Conservation (phyloP, 2,329 filamentous ascomycete genomes). For the Xylogone sp. region DNA sequence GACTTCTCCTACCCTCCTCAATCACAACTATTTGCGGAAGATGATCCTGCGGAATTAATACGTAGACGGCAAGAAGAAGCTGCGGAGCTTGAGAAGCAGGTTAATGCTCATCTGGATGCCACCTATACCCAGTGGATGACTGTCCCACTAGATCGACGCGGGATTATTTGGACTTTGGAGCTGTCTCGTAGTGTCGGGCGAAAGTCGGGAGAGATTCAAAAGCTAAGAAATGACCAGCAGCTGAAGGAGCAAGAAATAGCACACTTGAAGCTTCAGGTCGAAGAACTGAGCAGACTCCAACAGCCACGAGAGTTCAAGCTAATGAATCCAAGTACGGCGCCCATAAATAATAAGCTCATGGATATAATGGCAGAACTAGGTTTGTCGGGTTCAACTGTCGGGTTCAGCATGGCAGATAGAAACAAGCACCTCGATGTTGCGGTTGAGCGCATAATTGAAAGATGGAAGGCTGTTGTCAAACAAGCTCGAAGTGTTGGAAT, state of each 20-base stretch:
- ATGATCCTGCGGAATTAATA: slow-evolving; percentile 33
- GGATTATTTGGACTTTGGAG: slow-evolving; percentile 59
- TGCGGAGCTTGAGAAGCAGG: slow-evolving; percentile 58
- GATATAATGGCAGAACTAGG: slow-evolving; percentile 43
- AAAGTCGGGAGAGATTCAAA: slow-evolving; percentile 48
- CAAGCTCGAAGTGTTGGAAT: slow-evolving; percentile 46
- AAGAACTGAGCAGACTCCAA: slow-evolving; percentile 54
- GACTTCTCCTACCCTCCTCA: slow-evolving; percentile 42
- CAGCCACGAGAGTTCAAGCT: slow-evolving; percentile 58
- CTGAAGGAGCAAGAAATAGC: slow-evolving; percentile 46
- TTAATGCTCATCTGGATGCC: slow-evolving; percentile 71
- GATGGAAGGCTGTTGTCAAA: slow-evolving; percentile 60
- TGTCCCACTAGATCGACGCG: slow-evolving; percentile 51
- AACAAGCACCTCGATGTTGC: slow-evolving; percentile 48
- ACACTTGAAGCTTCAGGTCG: slow-evolving; percentile 54
- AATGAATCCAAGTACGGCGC: slow-evolving; percentile 46
- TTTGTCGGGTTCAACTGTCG: slow-evolving; percentile 37
- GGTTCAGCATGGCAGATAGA: slow-evolving; percentile 46
- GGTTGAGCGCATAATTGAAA: slow-evolving; percentile 51
- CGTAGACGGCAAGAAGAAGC: slow-evolving; percentile 29
- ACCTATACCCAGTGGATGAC: slow-evolving; percentile 74
- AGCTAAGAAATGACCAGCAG: slow-evolving; percentile 44
- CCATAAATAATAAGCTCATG: slow-evolving; percentile 46
- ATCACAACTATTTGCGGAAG: slow-evolving; percentile 26
- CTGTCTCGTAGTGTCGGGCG: slow-evolving; percentile 57